These are phyloP conservation scores for Quercus suber DNA, from an alignment of 306 rosid species.

Conservation along the genomic window DNA sequence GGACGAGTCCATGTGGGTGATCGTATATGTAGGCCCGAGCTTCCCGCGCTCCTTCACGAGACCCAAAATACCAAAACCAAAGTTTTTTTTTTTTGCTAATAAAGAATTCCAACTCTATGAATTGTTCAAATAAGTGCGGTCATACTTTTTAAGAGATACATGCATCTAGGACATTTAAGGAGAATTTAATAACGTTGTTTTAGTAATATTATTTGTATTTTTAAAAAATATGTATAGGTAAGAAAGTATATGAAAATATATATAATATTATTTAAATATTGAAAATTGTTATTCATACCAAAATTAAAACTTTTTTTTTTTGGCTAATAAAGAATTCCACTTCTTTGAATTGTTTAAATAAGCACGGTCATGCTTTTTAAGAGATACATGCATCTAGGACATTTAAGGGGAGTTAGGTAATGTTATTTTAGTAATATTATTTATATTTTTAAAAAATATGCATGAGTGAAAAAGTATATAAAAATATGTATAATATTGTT, in stretches of 20 bases:
- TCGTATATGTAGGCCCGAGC: conserved; percentile 31
- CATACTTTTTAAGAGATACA: too few relatives aligned
- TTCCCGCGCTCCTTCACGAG: conserved; percentile 24
- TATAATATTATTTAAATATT: too few relatives aligned
- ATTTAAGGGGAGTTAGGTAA: fast-evolving
- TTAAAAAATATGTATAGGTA: fast-evolving
- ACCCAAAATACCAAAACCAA: neutral
- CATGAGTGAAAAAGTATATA: fast-evolving
- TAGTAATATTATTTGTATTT: too few relatives aligned
- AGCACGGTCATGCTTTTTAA: too few relatives aligned
- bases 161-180: too few relatives aligned
- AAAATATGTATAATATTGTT: too few relatives aligned
- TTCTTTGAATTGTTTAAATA: neutral
- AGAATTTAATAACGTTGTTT: fast-evolving
- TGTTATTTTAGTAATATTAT: fast-evolving
- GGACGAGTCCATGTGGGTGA: conserved; percentile 27
- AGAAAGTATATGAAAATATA: too few relatives aligned
- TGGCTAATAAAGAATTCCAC: neutral
- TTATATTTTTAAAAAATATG: too few relatives aligned
- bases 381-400: too few relatives aligned
- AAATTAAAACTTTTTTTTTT: too few relatives aligned
- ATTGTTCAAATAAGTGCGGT: neutral
- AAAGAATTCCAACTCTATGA: neutral
- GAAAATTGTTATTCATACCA: too few relatives aligned
- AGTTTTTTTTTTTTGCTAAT: neutral